Conservation (phyloP, 805 yeast species). For the Lipomyces oligophaga region DNA sequence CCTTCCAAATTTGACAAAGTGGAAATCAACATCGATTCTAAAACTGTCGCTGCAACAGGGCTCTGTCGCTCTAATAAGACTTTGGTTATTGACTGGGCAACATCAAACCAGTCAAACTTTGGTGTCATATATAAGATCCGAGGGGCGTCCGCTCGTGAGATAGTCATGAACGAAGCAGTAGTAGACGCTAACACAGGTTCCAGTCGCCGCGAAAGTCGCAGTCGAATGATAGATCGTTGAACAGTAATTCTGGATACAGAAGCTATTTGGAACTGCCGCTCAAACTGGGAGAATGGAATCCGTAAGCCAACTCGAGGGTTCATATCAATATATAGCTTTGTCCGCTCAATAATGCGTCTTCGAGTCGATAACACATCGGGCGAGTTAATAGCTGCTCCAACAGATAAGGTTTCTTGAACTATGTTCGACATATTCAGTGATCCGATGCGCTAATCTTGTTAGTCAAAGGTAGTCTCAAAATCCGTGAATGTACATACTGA, state of each 20-base stretch:
- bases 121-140: conserved; percentile 30
- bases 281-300: conserved; percentile 14
- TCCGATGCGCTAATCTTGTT: conserved; percentile 32
- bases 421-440: conserved; percentile 32
- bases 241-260: conserved; percentile 33
- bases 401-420: conserved; percentile 31
- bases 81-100: conserved; percentile 36
- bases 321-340: conserved; percentile 32
- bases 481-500: background rate
- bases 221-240: conserved; percentile 24
- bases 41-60: conserved; percentile 40
- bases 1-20: conserved; percentile 34
- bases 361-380: conserved; percentile 20
- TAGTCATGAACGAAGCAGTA: conserved; percentile 27
- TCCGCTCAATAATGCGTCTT: conserved; percentile 35
- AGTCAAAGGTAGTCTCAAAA: background rate
- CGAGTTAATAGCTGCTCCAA: conserved; percentile 32
- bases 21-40: conserved; percentile 38
- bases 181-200: conserved; percentile 27
- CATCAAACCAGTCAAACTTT: conserved; percentile 39
- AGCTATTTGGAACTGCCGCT: conserved; percentile 27
- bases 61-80: conserved; percentile 34
- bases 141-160: conserved; percentile 12
- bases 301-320: conserved; percentile 3
- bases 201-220: conserved; percentile 2